Conservation (phyloP, 1,284 basidiomycete species). For the Amanita bisporigera region DNA sequence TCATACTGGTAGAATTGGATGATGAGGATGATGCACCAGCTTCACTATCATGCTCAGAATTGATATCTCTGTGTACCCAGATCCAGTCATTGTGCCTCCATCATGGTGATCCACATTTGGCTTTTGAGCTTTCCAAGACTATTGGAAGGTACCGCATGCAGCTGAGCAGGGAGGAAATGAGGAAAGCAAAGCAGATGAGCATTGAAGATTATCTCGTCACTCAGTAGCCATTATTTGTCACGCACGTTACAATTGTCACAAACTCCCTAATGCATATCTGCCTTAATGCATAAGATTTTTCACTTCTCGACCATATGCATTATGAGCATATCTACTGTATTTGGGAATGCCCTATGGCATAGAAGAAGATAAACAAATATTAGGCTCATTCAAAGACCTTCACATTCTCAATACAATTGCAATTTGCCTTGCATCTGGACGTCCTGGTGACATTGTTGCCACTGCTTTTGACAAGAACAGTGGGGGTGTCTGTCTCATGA, state of each 20-base stretch:
- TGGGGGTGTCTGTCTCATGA: no score
- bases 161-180: no score
- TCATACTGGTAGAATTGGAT: conserved; percentile 2
- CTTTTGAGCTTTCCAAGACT: background rate
- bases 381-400: no score
- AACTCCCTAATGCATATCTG: conserved; percentile 2
- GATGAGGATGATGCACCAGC: background rate
- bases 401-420: no score
- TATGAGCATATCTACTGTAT: background rate
- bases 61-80: background rate
- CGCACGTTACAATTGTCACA: conserved; percentile 2
- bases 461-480: no score
- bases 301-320: background rate
- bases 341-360: no score
- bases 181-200: no score
- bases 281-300: conserved; percentile 4
- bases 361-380: no score
- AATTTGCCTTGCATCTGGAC: no score
- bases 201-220: background rate
- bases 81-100: conserved; percentile 7
- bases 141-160: no score
- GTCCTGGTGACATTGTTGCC: no score
- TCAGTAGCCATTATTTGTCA: conserved; percentile 4
- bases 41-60: background rate
- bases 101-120: background rate